A percentile compares a stretch with the other conserved stretches of the same genome.
Conservation (phyloP, 768 basidiomycete species). For the Agaricus sinodeliciosus region DNA sequence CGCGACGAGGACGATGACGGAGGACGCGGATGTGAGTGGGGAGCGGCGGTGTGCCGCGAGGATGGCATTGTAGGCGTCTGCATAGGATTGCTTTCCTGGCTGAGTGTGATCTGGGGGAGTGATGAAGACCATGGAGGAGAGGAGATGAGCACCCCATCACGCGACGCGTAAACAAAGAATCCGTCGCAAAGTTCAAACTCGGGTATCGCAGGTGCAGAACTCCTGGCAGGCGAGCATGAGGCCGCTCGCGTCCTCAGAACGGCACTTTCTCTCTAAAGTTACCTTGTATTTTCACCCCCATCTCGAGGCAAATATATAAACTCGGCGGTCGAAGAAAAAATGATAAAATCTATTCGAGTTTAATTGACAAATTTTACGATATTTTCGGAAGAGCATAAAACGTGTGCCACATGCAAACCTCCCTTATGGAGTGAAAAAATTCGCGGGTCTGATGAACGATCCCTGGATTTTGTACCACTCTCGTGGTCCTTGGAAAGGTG, state of each 20-base stretch:
- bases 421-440: not conserved
- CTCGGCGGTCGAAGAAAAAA: not conserved
- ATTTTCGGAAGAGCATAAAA: not conserved
- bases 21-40: slow-evolving; percentile 72
- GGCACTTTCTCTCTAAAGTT: too few relatives aligned
- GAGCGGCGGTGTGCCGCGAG: slow-evolving; percentile 67
- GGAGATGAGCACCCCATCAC: too few relatives aligned
- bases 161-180: too few relatives aligned
- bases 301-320: too few relatives aligned
- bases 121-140: slow-evolving; percentile 42
- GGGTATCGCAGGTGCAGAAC: not conserved
- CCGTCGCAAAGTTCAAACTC: too few relatives aligned
- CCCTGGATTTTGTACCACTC: not conserved
- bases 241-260: not conserved
- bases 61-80: slow-evolving; percentile 66
- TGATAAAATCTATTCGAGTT: not conserved
- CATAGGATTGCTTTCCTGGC: slow-evolving; percentile 57
- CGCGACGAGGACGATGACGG: slow-evolving; percentile 79
- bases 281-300: too few relatives aligned
- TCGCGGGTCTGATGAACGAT: not conserved
- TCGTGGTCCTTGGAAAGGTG: not conserved
- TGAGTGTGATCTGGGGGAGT: slow-evolving; percentile 63
- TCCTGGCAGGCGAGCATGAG: slow-evolving; percentile 1
- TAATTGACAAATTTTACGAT: not conserved
- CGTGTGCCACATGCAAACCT: not conserved